Evolutionary conservation across 2,329 filamentous ascomycete species (phyloP), one percentile per base, ranked within the genome.

Genomic region (Diaporthe vexans): DNA sequence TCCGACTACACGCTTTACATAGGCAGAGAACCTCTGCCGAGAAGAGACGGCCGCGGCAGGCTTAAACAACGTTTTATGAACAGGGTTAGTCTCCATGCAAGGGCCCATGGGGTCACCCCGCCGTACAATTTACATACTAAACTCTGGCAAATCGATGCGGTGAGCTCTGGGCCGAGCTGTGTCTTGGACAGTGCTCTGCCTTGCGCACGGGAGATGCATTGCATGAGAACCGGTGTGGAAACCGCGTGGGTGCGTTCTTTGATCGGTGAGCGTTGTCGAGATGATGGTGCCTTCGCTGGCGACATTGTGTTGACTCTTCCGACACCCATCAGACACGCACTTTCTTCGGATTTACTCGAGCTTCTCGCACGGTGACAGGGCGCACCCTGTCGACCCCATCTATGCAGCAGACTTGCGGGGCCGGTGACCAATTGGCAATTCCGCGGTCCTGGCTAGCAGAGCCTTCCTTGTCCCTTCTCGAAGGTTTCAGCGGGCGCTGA

Each of bases 401-500:
- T 40, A 72, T 54, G 24, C 57, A 63, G 70, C 48, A 51, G 57
- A 52, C 35, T 63, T 61, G 56, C 46, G 43, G 74, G 74, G 63
- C 43, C 35, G 48, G 46, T 26, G 69, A 68, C 75, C 73, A 76
- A 76, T 76, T 69, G 75, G 75, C 72, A 74, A 52, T 75, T 76
- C 75, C 75, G 70, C 75, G 75, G 75, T 48, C 73, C 70, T 67
- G 52, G 70, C 58, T 73, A 69, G 65, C 57, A 72, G 65, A 72
- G 43, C 26, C 57, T 72, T 72, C 70, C 70, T 54, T 72, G 70
- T 33, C 59, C 73, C 73, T 76, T 76, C 75, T 76, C 73, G 75
- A 76, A 76, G 75, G 73, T 76, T 76, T 76, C 75, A 73, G 73
- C 69, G 73, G 52, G 68, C 69, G 71, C 65, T 35, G 59, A 40